These are phyloP conservation scores for Sequoiadendron giganteum DNA, from an alignment of 75 land plant species.

Conservation along the genomic window DNA sequence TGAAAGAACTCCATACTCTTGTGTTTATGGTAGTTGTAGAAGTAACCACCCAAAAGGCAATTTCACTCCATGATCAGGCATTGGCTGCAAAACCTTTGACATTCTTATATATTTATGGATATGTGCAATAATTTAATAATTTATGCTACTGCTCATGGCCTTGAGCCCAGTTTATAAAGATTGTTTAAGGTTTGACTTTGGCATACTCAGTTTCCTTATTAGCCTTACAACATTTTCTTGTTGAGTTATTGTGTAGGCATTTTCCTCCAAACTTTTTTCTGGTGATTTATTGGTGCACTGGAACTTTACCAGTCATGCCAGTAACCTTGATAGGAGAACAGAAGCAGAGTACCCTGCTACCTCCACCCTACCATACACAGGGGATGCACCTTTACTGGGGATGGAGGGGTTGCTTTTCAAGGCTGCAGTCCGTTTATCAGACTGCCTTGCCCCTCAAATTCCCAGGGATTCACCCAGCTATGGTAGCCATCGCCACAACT, in stretches of 20 bases:
- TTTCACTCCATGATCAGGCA: background rate
- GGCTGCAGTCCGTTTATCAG: background rate
- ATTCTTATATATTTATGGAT: background rate
- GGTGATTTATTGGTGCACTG: background rate
- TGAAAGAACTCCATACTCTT: background rate
- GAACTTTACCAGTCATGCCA: background rate
- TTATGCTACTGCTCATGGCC: background rate
- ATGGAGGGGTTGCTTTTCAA: too few species aligned
- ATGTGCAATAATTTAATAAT: background rate
- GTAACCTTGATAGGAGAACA: too few species aligned
- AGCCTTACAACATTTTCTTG: background rate
- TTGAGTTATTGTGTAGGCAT: background rate
- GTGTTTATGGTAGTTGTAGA: background rate
- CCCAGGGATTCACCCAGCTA: background rate
- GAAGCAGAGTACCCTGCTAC: background rate
- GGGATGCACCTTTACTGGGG: background rate
- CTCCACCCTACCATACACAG: background rate
- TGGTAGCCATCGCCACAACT: too few species aligned
- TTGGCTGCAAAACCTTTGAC: background rate
- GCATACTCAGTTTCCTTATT: background rate
- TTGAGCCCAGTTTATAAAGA: background rate
- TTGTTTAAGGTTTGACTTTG: background rate
- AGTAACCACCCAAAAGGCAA: background rate
- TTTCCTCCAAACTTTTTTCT: background rate
- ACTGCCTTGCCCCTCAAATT: background rate